Base-by-base conservation (phyloP, 2,329 filamentous ascomycete genomes). In the Calonectria hongkongensis region DNA sequence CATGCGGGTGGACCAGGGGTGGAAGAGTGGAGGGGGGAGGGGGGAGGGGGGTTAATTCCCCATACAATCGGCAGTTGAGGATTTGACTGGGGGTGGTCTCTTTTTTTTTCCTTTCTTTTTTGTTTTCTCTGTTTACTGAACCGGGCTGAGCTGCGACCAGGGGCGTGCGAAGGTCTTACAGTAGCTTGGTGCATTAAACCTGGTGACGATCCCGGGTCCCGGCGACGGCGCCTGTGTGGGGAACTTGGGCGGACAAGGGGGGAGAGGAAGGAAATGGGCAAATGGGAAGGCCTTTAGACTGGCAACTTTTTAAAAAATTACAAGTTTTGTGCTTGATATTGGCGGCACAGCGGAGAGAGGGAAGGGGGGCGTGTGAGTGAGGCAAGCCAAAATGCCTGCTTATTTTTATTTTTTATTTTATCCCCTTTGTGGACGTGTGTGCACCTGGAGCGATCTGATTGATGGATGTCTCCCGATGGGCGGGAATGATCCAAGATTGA, bases 151-250 rank as follows among this genome's bases (percentile, higher is more conserved):
- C 33, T 36, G 50, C 30, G 54, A 58, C 54, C 54, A 36, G 54
- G 54, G 54, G 54, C 36, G 54, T 58, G 54, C 33, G 33, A 58
- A 13, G 33, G 36, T 36, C 21, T 39, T 58, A 58, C 54, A 58
- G 54, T 39, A 58, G 54, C 54, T 58, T 58, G 54, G 54, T 58
- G 33, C 54, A 36, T 58, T 58, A 39, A 58, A 58, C 54, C 54
- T 58, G 54, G 54, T 36, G 54, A 58, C 54, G 54, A 58, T 58
- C 54, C 54, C 54, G 54, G 54, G 51, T 21, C 51, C 51, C 51
- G 30, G 51, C 51, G 28, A 56, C 51, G 51, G n/a, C 54, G 33
- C 30, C 30, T 58, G 54, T 58, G 54, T 58, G 54, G 54, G 54
- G 54, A 58, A 58, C 54, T 58, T 58, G 54, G 30, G 54, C 43